Conservation (phyloP, 441 rosid genomes). For the Gossypium schwendimanii region DNA sequence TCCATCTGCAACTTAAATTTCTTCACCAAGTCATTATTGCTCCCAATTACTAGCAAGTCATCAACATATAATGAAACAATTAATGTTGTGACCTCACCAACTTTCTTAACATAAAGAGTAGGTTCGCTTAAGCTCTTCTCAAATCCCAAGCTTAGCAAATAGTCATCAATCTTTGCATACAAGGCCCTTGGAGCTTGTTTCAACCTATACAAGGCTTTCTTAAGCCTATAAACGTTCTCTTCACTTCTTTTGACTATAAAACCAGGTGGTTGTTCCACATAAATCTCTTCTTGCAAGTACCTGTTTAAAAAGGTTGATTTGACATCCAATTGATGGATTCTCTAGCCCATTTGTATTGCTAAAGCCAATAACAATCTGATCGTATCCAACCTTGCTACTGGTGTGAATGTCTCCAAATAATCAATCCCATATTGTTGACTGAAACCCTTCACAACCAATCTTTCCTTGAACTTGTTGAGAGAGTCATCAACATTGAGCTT, state of each 20-base stretch:
- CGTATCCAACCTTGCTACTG: background rate
- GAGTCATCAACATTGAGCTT: background rate
- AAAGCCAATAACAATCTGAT: background rate
- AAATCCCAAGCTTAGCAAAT: background rate
- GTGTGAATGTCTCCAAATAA: background rate
- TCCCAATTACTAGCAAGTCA: too few species aligned
- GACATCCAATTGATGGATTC: background rate
- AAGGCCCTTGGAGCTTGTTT: background rate
- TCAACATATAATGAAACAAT: background rate
- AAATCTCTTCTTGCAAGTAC: too few species aligned
- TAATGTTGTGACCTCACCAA: background rate
- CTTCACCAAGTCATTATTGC: too few species aligned
- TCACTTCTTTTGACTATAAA: too few species aligned
- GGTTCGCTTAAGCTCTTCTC: background rate
- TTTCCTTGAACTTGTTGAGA: too few species aligned
- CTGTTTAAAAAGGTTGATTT: background rate
- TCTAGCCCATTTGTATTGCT: background rate
- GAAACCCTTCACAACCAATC: background rate
- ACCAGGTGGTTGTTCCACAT: too few species aligned
- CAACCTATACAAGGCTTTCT: too few species aligned
- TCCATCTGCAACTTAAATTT: too few species aligned
- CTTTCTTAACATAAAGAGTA: background rate
- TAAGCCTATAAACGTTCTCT: too few species aligned
- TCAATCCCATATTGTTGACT: background rate
- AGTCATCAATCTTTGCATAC: background rate